Conservation (phyloP, 306 rosid genomes). For the Ammopiptanthus mongolicus region DNA sequence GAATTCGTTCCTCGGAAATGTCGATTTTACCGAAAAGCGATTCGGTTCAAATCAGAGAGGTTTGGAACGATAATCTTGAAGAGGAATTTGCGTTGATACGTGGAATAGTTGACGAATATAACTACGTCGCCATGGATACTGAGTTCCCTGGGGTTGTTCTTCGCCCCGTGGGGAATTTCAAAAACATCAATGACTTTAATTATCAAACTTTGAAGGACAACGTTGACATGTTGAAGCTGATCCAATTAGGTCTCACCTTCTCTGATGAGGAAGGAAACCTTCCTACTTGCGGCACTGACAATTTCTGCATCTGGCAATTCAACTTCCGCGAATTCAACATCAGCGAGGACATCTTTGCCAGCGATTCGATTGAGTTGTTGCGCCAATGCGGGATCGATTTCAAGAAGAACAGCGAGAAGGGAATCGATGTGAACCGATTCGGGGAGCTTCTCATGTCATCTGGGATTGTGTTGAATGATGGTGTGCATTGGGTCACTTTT, state of each 20-base stretch:
- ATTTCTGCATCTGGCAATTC: constrained; percentile 41
- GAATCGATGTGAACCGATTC: constrained; percentile 44
- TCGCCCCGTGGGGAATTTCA: constrained; percentile 75
- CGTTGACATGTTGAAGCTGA: constrained; percentile 88
- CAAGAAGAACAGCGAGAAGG: constrained; percentile 39
- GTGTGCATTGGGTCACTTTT: constrained; percentile 35
- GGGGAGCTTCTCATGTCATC: constrained; percentile 51
- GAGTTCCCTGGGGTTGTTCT: constrained; percentile 95
- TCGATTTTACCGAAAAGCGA: constrained; percentile 69
- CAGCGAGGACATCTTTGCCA: constrained; percentile 38
- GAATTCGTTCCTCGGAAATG: constrained; percentile 44
- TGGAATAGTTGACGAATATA: constrained; percentile 50
- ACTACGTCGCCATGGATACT: constrained; percentile 80
- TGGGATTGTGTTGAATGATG: constrained; percentile 34
- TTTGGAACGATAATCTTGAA: constrained; percentile 77
- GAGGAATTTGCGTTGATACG: constrained; percentile 76
- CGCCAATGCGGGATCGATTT: constrained; percentile 49
- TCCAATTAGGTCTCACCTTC: constrained; percentile 86
- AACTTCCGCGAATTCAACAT: constrained; percentile 40
- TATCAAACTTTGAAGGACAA: constrained; percentile 79
- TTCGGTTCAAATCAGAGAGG: constrained; percentile 83
- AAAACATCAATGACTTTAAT: constrained; percentile 70
- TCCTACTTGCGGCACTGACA: constrained; percentile 63
- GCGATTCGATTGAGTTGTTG: constrained; percentile 39
- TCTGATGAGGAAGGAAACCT: constrained; percentile 71